phyloP scores from a whole-genome alignment of 176 grass and related monocot species.

The Saccharum officinarum region DNA sequence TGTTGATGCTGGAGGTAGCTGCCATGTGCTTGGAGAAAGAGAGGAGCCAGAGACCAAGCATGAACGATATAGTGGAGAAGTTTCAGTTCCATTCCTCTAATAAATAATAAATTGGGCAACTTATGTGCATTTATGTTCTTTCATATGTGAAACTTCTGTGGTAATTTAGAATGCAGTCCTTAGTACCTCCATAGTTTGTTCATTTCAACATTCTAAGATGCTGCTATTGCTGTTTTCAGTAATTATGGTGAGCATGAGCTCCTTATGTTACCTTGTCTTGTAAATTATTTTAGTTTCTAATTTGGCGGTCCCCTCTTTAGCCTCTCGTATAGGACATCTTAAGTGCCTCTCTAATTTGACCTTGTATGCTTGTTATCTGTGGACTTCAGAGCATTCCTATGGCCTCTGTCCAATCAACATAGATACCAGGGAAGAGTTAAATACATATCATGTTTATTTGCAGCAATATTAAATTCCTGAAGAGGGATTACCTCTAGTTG shows the following conservation, averaged over 20 bases:
- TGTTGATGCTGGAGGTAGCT: constrained; percentile 2
- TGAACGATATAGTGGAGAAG: constrained; percentile 20
- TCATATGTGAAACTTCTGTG: not conserved
- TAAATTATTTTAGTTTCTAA: no score
- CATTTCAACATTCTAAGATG: not conserved
- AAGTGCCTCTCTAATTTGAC: not conserved
- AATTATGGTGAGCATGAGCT: not conserved
- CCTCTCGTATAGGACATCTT: not conserved
- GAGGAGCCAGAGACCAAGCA: constrained; percentile 15
- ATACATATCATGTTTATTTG: not conserved
- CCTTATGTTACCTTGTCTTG: no score
- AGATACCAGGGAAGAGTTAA: not conserved
- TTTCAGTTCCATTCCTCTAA: not conserved
- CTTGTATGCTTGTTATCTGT: not conserved
- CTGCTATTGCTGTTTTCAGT: not conserved
- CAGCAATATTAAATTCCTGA: not conserved
- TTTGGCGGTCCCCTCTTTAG: not conserved
- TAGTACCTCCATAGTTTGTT: not conserved
- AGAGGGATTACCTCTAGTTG: not conserved
- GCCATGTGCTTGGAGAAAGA: constrained; percentile 27
- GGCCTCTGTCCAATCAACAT: not conserved
- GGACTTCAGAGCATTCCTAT: not conserved
- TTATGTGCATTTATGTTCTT: not conserved
- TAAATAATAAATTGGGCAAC: not conserved
- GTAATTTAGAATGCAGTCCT: not conserved